A percentile compares a stretch with the other conserved stretches of the same genome.
phyloP scores from a whole-genome alignment of 345 rosid species.

The Eutrema heterophyllum region DNA sequence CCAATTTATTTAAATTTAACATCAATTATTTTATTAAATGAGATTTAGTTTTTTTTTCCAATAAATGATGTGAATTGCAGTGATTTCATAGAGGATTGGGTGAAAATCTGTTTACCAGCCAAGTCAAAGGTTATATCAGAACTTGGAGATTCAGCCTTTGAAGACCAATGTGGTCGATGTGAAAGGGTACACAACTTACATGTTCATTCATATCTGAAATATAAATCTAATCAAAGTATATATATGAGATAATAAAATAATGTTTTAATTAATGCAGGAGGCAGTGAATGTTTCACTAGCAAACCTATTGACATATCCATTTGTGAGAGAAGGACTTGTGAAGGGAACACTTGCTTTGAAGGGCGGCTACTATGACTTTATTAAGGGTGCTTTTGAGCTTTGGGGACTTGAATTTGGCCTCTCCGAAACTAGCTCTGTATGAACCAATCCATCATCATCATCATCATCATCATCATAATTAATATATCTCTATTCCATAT shows the following conservation, averaged over 20 bases:
- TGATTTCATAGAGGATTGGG: slow-evolving; percentile 98
- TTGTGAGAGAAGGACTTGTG: slow-evolving; percentile 86
- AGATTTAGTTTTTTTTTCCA: neutral
- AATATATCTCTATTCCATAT: slow-evolving; percentile 1
- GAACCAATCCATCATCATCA: slow-evolving; percentile 45
- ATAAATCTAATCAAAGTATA: neutral
- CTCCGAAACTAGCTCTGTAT: slow-evolving; percentile 74
- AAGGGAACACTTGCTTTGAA: slow-evolving; percentile 73
- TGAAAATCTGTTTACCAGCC: slow-evolving; percentile 68
- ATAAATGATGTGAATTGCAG: slow-evolving; percentile 36
- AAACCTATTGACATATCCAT: slow-evolving; percentile 81
- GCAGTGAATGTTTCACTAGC: slow-evolving; percentile 95
- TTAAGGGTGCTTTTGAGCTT: slow-evolving; percentile 83
- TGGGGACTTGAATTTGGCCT: slow-evolving; percentile 81
- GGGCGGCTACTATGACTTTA: slow-evolving; percentile 90
- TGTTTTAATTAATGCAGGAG: slow-evolving; percentile 48
- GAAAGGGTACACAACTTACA: slow-evolving; percentile 55
- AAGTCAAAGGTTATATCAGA: slow-evolving; percentile 59
- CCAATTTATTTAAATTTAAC: neutral
- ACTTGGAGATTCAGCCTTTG: slow-evolving; percentile 30
- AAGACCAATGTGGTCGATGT: slow-evolving; percentile 55
- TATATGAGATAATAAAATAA: neutral
- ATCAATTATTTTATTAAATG: neutral
- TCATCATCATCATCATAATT: slow-evolving; percentile 11
- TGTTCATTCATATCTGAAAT: slow-evolving; percentile 34